phyloP scores from a whole-genome alignment of 1,284 basidiomycete species.

The Ganoderma sp. region DNA sequence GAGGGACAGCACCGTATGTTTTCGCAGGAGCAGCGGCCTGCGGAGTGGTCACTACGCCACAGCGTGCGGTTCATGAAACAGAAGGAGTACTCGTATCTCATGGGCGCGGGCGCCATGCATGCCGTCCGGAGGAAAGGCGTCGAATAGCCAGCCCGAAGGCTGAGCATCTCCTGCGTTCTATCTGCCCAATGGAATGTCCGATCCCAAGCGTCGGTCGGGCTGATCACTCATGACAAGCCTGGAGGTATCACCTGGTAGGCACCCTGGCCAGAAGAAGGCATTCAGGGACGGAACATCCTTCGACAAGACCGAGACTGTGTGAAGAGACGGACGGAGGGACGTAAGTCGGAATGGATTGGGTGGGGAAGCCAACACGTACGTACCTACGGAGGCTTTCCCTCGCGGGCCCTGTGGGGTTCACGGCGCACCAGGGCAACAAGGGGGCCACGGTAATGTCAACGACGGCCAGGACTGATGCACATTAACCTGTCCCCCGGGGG shows the following conservation, averaged over 20 bases:
- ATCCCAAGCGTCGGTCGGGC: slow-evolving; percentile 8
- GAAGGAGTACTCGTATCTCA: slow-evolving; percentile 1
- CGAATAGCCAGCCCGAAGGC: not conserved
- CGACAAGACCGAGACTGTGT: slow-evolving; percentile 8
- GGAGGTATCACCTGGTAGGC: slow-evolving; percentile 14
- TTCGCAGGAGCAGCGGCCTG: not conserved
- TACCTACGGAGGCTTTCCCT: slow-evolving; percentile 3
- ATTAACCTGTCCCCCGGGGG: slow-evolving; percentile 11
- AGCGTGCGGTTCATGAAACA: slow-evolving; percentile 5
- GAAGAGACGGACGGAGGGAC: slow-evolving; percentile 9
- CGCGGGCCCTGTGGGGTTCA: not conserved
- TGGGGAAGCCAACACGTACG: slow-evolving; percentile 1
- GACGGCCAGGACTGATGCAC: not conserved
- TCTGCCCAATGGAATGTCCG: slow-evolving; percentile 4
- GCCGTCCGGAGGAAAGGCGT: slow-evolving; percentile 6
- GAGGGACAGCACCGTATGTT: slow-evolving; percentile 2
- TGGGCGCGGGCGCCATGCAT: slow-evolving; percentile 8
- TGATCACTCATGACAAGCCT: slow-evolving; percentile 10
- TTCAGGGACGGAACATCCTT: slow-evolving; percentile 6
- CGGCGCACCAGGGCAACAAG: slow-evolving; percentile 4
- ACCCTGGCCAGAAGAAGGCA: slow-evolving; percentile 8
- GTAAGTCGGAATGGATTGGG: slow-evolving; percentile 9
- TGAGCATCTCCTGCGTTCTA: slow-evolving; percentile 11
- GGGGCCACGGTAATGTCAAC: not conserved
- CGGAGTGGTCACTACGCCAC: slow-evolving; percentile 6